Percentiles rank a stretch among this genome's conserved stretches.
Conservation (phyloP, 163 green algal species). For the Smithsoniella earleae region DNA sequence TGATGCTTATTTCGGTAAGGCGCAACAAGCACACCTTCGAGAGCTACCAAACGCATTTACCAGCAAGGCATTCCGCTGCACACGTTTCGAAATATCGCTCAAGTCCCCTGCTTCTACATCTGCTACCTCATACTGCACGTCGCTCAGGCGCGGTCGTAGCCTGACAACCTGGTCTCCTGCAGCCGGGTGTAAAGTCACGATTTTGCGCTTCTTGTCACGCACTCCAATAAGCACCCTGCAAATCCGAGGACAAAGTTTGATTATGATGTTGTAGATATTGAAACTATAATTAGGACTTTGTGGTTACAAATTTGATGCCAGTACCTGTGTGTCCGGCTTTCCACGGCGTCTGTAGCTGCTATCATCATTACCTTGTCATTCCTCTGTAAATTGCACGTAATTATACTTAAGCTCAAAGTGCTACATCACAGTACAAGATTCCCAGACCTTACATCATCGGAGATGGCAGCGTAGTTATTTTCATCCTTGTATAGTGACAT, state of each 20-base stretch:
- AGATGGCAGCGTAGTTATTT: too few relatives aligned
- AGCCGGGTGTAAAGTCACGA: neutral
- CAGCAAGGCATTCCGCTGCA: neutral
- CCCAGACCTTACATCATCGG: too few relatives aligned
- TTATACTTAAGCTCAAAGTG: too few relatives aligned
- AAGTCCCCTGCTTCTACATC: neutral
- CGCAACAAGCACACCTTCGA: conserved; percentile 14
- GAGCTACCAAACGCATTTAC: conserved; percentile 5
- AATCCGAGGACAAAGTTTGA: neutral
- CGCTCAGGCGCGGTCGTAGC: neutral
- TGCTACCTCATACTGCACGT: neutral
- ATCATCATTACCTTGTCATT: neutral
- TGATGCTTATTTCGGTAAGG: too few relatives aligned
- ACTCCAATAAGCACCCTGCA: conserved; percentile 17
- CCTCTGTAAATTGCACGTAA: too few relatives aligned
- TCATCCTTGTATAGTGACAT: too few relatives aligned
- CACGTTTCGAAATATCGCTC: neutral
- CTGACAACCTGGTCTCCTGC: conserved; percentile 7
- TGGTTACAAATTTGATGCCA: too few relatives aligned
- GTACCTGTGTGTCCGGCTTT: too few relatives aligned
- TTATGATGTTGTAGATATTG: too few relatives aligned
- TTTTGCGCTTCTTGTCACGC: neutral
- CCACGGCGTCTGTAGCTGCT: neutral
- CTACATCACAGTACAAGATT: too few relatives aligned
- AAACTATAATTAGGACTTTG: too few relatives aligned